Evolutionary conservation across 805 yeast genomes (phyloP).

Genomic region (Candida sakaeoensis): DNA sequence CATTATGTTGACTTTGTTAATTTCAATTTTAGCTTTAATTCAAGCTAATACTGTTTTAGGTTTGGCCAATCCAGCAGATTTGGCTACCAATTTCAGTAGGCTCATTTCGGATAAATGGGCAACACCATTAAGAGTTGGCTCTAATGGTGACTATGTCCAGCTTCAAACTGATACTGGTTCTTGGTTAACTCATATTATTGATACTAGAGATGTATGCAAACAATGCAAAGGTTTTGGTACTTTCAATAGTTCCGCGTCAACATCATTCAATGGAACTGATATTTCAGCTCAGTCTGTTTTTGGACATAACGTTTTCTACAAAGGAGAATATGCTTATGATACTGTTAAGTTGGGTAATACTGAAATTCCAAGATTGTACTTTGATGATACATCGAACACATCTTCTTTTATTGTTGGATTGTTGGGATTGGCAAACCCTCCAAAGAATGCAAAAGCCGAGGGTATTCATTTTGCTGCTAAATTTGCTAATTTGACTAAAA

Average conservation of each 20-base stretch:
- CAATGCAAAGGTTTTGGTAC: not conserved
- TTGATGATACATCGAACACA: not conserved
- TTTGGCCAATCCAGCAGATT: not conserved
- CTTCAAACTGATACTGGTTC: not conserved
- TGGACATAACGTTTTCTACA: not conserved
- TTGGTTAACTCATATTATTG: slow-evolving; percentile 2
- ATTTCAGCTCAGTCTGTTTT: not conserved
- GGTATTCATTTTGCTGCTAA: not conserved
- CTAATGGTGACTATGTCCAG: not conserved
- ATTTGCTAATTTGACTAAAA: not conserved
- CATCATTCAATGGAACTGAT: not conserved
- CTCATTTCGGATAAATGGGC: too few species aligned
- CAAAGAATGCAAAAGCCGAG: not conserved
- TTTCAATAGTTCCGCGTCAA: not conserved
- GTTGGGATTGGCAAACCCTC: slow-evolving; percentile 1
- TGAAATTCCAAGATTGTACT: not conserved
- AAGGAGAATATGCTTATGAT: not conserved
- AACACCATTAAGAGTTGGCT: not conserved
- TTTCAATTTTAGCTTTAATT: not conserved
- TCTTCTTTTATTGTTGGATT: not conserved
- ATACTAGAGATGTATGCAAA: not conserved
- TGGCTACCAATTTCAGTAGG: not conserved
- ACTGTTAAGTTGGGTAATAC: not conserved
- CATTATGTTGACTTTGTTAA: not conserved
- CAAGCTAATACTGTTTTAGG: not conserved